phyloP scores from a whole-genome alignment of 2,329 filamentous ascomycete genomes.

The Paraconiothyrium brasiliense region DNA sequence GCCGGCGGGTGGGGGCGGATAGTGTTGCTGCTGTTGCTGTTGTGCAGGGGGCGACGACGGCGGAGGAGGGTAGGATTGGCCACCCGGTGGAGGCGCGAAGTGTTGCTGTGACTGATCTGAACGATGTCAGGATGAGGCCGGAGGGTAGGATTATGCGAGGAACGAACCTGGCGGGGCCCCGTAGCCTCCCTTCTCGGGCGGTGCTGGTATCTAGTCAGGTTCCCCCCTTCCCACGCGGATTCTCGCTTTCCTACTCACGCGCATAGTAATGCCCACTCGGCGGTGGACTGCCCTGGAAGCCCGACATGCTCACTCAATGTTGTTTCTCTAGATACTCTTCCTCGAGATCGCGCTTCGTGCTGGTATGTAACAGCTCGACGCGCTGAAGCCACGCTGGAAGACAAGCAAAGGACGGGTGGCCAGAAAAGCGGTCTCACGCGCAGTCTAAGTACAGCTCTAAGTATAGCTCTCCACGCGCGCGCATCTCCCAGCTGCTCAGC shows the following conservation, averaged over 20 bases:
- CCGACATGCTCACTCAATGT: constrained; percentile 35
- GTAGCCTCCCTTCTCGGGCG: constrained; percentile 42
- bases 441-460: not conserved
- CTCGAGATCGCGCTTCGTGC: not conserved
- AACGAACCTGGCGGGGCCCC: constrained; percentile 27
- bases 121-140: constrained; percentile 15
- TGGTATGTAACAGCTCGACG: not conserved
- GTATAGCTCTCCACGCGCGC: constrained; percentile 12
- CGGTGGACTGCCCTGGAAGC: constrained; percentile 42
- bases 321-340: not conserved
- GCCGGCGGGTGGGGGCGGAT: constrained; percentile 43
- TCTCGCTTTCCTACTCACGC: constrained; percentile 30
- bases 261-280: constrained; percentile 50
- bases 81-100: constrained; percentile 49
- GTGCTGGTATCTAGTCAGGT: constrained; percentile 37
- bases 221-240: not conserved
- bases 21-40: constrained; percentile 39
- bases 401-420: not conserved
- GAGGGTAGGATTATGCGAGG: not conserved
- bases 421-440: constrained; percentile 3
- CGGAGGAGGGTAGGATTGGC: constrained; percentile 48
- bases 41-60: constrained; percentile 42
- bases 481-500: constrained; percentile 11
- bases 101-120: constrained; percentile 47
- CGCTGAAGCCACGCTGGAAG: not conserved